phyloP scores from a whole-genome alignment of 306 rosid genomes.

The Carpinus fangiana region DNA sequence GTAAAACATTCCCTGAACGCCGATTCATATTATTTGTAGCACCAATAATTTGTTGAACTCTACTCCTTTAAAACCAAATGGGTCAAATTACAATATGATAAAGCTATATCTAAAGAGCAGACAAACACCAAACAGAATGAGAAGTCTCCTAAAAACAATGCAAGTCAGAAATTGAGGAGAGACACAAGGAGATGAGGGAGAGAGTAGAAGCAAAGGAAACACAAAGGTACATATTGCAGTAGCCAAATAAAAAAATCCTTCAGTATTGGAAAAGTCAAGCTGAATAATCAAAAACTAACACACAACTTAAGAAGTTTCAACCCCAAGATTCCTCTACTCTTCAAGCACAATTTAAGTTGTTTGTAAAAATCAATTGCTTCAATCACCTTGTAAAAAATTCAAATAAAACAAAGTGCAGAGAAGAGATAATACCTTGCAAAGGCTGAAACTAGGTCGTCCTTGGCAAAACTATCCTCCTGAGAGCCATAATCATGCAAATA shows the following conservation, averaged over 20 bases:
- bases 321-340: neutral
- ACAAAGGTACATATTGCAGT: neutral
- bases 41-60: constrained; percentile 48
- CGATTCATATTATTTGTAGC: constrained; percentile 56
- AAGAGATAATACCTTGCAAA: constrained; percentile 49
- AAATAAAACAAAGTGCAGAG: neutral
- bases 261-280: neutral
- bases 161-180: neutral
- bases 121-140: constrained; percentile 11
- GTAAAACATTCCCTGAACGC: constrained; percentile 48
- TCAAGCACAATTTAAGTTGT: neutral
- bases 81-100: constrained; percentile 24
- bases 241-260: neutral
- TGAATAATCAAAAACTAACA: neutral
- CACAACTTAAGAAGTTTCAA: neutral
- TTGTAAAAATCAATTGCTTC: neutral
- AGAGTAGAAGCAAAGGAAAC: neutral
- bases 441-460: constrained; percentile 52
- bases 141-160: constrained; percentile 1
- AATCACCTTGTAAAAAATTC: neutral
- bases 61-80: constrained; percentile 45
- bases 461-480: constrained; percentile 56
- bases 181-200: neutral
- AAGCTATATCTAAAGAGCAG: constrained; percentile 19
- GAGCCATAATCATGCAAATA: constrained; percentile 56